Conservation (phyloP, 179 eudicot genomes). For the Heliamphora pulchella region DNA sequence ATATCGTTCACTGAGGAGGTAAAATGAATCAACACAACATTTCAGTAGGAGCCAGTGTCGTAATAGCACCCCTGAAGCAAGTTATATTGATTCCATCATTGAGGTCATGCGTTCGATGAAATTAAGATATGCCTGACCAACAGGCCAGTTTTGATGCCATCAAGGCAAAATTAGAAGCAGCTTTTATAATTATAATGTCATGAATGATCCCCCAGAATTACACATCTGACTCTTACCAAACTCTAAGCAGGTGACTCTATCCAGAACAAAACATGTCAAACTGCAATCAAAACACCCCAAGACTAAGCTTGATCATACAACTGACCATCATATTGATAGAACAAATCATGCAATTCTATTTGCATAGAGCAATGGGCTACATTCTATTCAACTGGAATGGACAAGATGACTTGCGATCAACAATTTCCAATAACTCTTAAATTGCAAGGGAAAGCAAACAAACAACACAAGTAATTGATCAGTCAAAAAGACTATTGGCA, state of each 20-base stretch:
- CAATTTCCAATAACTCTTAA: not conserved
- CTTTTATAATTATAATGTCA: not conserved
- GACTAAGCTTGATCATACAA: not conserved
- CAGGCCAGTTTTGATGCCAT: not conserved
- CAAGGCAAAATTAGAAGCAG: not conserved
- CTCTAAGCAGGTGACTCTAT: not conserved
- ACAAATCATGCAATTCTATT: not conserved
- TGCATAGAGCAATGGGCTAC: no score
- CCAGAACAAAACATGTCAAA: not conserved
- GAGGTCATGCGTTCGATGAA: not conserved
- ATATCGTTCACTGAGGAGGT: not conserved
- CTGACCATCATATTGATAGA: slow-evolving; percentile 1
- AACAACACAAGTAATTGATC: not conserved
- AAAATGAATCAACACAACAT: not conserved
- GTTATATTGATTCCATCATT: no score
- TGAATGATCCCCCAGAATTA: not conserved
- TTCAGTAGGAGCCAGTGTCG: not conserved
- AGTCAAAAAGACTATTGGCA: not conserved
- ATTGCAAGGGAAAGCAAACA: not conserved
- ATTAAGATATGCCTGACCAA: not conserved
- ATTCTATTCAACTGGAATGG: not conserved
- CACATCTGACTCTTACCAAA: no score
- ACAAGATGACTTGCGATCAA: not conserved
- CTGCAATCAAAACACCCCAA: not conserved
- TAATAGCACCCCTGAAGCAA: no score